A percentile compares a stretch with the other conserved stretches of the same genome.
phyloP scores from a whole-genome alignment of 1,284 basidiomycete species.

The Trichosporon sp. region DNA sequence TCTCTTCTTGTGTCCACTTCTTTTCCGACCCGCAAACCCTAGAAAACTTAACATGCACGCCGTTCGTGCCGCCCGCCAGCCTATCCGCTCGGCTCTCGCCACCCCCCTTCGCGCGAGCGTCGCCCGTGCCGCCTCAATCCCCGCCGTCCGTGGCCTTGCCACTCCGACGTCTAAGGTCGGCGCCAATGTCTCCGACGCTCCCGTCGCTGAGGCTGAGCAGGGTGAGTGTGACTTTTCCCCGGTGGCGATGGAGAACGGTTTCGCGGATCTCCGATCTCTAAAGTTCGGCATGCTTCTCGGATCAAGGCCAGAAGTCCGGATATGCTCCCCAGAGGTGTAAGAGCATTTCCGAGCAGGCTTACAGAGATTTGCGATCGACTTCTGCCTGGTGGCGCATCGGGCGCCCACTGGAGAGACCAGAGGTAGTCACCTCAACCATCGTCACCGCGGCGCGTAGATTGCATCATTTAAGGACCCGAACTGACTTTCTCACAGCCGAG shows the following conservation, averaged over 20 bases:
- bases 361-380: not conserved
- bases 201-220: slow-evolving; percentile 8
- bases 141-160: slow-evolving; percentile 11
- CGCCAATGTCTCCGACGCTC: slow-evolving; percentile 6
- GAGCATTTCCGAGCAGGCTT: not conserved
- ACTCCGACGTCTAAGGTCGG: slow-evolving; percentile 10
- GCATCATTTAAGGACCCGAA: not conserved
- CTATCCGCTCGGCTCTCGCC: slow-evolving; percentile 19
- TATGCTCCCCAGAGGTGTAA: not conserved
- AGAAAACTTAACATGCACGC: slow-evolving; percentile 8
- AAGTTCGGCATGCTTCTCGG: not conserved
- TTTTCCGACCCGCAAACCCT: not conserved
- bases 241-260: not conserved
- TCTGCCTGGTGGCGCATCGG: slow-evolving; percentile 5
- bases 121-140: not conserved
- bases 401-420: not conserved
- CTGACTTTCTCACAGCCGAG: slow-evolving; percentile 57
- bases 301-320: not conserved
- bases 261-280: not conserved
- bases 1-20: not conserved
- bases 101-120: slow-evolving; percentile 12
- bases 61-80: slow-evolving; percentile 13
- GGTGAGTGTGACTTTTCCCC: slow-evolving; percentile 11
- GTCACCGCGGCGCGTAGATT: not conserved
- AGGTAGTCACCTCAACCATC: slow-evolving; percentile 13